Base-by-base conservation (phyloP, 495 filamentous ascomycete species). In the Cudoniella acicularis region DNA sequence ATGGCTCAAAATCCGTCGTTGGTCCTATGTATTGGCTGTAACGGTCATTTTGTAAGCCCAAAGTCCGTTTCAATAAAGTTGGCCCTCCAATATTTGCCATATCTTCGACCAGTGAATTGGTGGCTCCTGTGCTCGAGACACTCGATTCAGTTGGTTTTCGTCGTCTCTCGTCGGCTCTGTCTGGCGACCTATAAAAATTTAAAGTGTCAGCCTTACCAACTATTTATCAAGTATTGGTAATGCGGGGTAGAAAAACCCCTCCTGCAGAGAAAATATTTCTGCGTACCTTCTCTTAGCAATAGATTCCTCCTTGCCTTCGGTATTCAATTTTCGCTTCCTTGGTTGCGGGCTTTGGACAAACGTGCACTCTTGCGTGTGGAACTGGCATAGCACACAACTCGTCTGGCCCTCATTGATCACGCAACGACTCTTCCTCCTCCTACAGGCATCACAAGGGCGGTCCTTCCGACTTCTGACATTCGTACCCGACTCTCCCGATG, bases 361-460 rank as follows among this genome's bases (percentile, higher is more conserved):
- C 6, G 85, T 86, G 67, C 85, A 88, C 24, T 83, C 80, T 65
- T 80, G 77, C 45, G 78, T 79, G 63, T 78, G 81, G 69, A 80
- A 78, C 68, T 83, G 79, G 68, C 85, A 88, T 30, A 84, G 75
- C 56, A 85, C 75, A 69, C 85, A 88, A 65, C 74, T 78, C 24
- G 80, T 79, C 36, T 84, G 80, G 23, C 84, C 85, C 46, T 85
- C 83, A 68, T 91, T 88, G 74, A 96, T 89, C 56, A 95, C 91
- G 75, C 94, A 98, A 66, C 91, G 87, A 65, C 86, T 90, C 72
- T 92, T 91, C 68, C 92, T 79, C 72, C 84, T 83, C 56, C 91
- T 79, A 74, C 94, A 98, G 43, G 89, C 72, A 65, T 78, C 79
- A 67, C 80, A 83, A 42, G 78, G 73, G 24, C 64, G 54, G 25